A percentile compares a stretch with the other conserved stretches of the same genome.
Conservation (phyloP, 306 rosid species). For the Luffa aegyptiaca region DNA sequence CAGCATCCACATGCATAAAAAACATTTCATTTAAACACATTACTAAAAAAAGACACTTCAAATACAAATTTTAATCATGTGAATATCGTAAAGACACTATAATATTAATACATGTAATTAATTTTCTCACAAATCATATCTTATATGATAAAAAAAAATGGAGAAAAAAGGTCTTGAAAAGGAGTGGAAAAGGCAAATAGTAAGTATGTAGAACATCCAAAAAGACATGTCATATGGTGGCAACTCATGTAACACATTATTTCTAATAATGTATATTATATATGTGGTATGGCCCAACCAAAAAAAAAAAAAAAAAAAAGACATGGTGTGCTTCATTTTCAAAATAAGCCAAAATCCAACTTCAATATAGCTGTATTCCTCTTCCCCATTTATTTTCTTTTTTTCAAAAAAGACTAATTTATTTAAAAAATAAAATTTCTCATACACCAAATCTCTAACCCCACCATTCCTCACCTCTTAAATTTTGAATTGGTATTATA, state of each 20-base stretch:
- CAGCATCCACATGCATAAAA: too few relatives aligned
- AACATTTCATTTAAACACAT: too few relatives aligned
- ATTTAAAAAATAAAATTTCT: not conserved
- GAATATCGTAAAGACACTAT: not conserved
- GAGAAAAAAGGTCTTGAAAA: not conserved
- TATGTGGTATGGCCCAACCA: not conserved
- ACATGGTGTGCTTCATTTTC: not conserved
- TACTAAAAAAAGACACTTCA: too few relatives aligned
- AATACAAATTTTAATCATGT: not conserved
- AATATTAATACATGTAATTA: too few relatives aligned
- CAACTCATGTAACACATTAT: slow-evolving; percentile 1
- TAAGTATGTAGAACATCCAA: not conserved
- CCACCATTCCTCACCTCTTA: not conserved
- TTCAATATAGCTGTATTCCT: slow-evolving; percentile 3
- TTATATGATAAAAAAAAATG: not conserved
- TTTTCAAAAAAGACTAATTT: not conserved
- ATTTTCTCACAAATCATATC: not conserved
- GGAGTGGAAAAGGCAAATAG: not conserved
- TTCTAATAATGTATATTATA: not conserved
- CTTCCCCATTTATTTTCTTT: not conserved
- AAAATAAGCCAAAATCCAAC: slow-evolving; percentile 8
- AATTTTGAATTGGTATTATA: not conserved
- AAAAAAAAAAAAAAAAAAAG: not conserved
- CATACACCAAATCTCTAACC: not conserved
- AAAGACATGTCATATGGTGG: not conserved